Evolutionary conservation across 768 basidiomycete species (phyloP).

Genomic region (Suillus tomentosus): DNA sequence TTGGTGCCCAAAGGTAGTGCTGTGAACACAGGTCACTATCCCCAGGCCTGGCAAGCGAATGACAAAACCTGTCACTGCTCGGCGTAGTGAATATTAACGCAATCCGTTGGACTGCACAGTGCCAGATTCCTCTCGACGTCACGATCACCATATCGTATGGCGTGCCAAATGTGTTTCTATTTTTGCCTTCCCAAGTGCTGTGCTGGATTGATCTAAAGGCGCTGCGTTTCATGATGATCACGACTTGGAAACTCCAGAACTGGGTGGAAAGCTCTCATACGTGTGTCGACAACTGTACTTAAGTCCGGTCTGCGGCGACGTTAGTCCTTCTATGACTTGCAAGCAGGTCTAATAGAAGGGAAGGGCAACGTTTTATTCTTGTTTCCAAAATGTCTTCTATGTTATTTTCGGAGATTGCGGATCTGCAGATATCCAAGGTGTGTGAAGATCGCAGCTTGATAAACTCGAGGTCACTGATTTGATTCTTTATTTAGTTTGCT

Average conservation of each 20-base stretch:
- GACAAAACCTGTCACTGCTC: no score
- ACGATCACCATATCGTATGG: background rate
- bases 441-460: background rate
- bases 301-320: background rate
- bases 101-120: background rate
- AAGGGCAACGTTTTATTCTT: background rate
- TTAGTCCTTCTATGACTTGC: background rate
- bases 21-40: no score
- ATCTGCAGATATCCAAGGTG: slow-evolving; percentile 20
- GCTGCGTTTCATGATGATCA: background rate
- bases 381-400: background rate
- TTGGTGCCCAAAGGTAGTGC: no score
- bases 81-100: no score
- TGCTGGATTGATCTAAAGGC: background rate
- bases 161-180: background rate
- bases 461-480: background rate
- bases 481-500: slow-evolving; percentile 15
- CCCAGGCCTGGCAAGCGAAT: no score
- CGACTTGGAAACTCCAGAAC: background rate
- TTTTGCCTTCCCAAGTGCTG: background rate
- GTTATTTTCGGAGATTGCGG: slow-evolving; percentile 10
- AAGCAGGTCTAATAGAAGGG: background rate
- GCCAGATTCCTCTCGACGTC: background rate
- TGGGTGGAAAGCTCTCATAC: background rate
- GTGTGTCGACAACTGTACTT: background rate